phyloP scores from a whole-genome alignment of 192 early-diverging fungal species.

The Dispira parvispora region DNA sequence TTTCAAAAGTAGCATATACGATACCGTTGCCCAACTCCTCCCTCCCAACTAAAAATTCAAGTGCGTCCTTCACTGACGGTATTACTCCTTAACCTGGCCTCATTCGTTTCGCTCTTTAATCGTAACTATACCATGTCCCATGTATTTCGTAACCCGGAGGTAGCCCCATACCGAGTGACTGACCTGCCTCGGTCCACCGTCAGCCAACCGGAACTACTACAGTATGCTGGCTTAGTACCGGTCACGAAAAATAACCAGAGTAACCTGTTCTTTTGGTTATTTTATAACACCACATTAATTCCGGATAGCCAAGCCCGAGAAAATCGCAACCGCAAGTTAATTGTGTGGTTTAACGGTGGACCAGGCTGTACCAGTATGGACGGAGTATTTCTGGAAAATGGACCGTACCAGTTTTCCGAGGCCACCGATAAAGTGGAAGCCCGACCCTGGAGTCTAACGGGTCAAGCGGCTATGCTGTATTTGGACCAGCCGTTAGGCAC shows the following conservation, averaged over 20 bases:
- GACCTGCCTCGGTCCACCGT: neutral
- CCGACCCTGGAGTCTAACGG: constrained; percentile 23
- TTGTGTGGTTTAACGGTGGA: constrained; percentile 52
- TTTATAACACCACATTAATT: constrained; percentile 21
- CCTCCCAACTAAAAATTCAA: too few relatives aligned
- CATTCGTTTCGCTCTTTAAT: neutral
- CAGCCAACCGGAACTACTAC: neutral
- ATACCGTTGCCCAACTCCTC: too few relatives aligned
- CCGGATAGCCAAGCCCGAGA: neutral
- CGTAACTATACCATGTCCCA: neutral
- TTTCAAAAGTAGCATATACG: too few relatives aligned
- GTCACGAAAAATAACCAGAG: constrained; percentile 16
- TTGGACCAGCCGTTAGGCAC: constrained; percentile 55
- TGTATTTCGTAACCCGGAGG: constrained; percentile 1
- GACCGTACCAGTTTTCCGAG: constrained; percentile 31
- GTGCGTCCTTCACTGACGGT: too few relatives aligned
- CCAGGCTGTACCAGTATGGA: constrained; percentile 43
- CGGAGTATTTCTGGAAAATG: constrained; percentile 50
- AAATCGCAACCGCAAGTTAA: constrained; percentile 16
- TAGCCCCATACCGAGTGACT: neutral
- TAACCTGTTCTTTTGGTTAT: constrained; percentile 32
- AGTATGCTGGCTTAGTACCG: constrained; percentile 19
- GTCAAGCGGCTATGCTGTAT: constrained; percentile 29
- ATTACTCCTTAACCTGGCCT: too few relatives aligned
- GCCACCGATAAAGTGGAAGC: constrained; percentile 16